phyloP scores from a whole-genome alignment of 129 eudicot genomes.

The Flaveria brownii region DNA sequence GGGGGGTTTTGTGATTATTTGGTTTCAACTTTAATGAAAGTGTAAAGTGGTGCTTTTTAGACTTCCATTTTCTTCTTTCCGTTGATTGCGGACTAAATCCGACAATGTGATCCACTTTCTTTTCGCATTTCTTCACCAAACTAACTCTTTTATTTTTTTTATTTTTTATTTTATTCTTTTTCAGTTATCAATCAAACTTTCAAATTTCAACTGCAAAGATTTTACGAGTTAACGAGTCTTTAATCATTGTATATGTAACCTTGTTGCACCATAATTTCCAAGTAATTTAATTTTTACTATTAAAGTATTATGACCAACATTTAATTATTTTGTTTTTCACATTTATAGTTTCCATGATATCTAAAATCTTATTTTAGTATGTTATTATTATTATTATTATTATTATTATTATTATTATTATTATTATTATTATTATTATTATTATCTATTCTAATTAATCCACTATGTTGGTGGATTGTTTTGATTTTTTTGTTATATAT shows the following conservation, averaged over 20 bases:
- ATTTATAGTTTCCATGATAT: too few relatives aligned
- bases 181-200: background rate
- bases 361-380: too few relatives aligned
- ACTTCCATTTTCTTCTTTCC: constrained; percentile 33
- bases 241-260: background rate
- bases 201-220: background rate
- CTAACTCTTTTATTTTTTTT: too few relatives aligned
- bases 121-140: constrained; percentile 19
- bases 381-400: too few relatives aligned
- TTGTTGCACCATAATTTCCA: background rate
- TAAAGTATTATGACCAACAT: too few relatives aligned
- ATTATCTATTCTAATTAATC: too few relatives aligned
- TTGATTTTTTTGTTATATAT: too few relatives aligned
- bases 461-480: too few relatives aligned
- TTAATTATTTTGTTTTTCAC: too few relatives aligned
- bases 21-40: constrained; percentile 7
- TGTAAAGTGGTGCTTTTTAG: constrained; percentile 30
- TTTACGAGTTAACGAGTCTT: background rate
- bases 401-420: too few relatives aligned
- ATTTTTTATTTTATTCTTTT: too few relatives aligned
- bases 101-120: constrained; percentile 31
- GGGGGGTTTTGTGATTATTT: background rate
- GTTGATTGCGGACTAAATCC: constrained; percentile 37
- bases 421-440: too few relatives aligned
- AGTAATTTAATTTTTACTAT: background rate